Evolutionary conservation across 2,329 filamentous ascomycete species (phyloP), one percentile per base, ranked within the genome.

Genomic region (Penicillium sp.): DNA sequence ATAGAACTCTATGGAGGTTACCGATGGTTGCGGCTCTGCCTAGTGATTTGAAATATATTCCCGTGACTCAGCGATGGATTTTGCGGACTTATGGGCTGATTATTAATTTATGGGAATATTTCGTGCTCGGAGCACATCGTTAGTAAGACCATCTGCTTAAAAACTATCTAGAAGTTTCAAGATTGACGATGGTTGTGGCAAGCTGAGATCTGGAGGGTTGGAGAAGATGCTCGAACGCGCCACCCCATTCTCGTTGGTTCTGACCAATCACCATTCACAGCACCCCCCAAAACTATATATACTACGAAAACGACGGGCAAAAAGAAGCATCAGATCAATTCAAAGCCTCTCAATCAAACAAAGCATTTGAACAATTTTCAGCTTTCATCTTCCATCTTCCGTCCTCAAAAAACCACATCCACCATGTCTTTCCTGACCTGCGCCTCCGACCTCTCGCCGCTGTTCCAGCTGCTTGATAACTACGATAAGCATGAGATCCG

Each of bases 391-490:
- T 27, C n/a, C n/a, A n/a, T 39, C 19, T 13, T 13, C 19, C 14
- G 9, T 37, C 8, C 21, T 22, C 21, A 27, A 27, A 48, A 9
- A 19, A 19, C 2, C 41, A 59, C 47, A 49, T 60, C 58, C 63
- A 73, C 61, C 48, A 79, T 79, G 76, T 67, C 74, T 52, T 73
- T 77, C 68, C 70, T 76, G 39, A 39, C 35, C 53, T 65, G 75
- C 59, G 66, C 74, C 53, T 61, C 67, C 13, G 73, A 77, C 54
- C 70, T 78, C 57, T 59, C 68, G 45, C 75, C 77, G 13, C 68
- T 79, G 55, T 76, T 79, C 67, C 74, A 70, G 45, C 68, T 79
- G 24, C 67, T 79, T 49, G 75, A 78, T 47, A 73, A 76, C 65
- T 76, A 75, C 50, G 75, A 78, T 43, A 73, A 77, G 65, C 75